These are phyloP conservation scores for Stephanodiscus triporus DNA, from an alignment of 108 stramenopile genomes.

Conservation along the genomic window DNA sequence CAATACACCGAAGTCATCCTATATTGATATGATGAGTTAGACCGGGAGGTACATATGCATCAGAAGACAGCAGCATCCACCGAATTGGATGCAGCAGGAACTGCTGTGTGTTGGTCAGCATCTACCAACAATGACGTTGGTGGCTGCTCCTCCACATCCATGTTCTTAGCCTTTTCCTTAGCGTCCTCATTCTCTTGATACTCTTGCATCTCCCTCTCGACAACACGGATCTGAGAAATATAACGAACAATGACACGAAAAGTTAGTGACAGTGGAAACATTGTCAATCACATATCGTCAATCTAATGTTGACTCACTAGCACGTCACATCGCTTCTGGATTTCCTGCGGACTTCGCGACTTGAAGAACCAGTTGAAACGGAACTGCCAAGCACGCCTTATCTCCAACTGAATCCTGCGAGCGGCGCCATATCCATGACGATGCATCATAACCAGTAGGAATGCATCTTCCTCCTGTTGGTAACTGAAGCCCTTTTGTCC, in stretches of 20 bases:
- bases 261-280: not conserved
- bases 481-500: slow-evolving; percentile 65
- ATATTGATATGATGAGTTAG: not conserved
- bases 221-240: slow-evolving; percentile 70
- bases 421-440: slow-evolving; percentile 94
- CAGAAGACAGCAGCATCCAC: not conserved
- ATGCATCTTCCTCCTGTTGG: slow-evolving; percentile 97
- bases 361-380: slow-evolving; percentile 99
- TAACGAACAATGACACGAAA: not conserved
- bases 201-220: slow-evolving; percentile 82
- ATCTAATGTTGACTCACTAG: slow-evolving; percentile 14
- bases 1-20: too few relatives aligned
- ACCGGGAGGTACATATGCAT: not conserved
- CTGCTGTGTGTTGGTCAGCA: not conserved
- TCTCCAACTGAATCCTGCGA: slow-evolving; percentile 93
- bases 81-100: not conserved
- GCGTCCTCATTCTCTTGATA: slow-evolving; percentile 64
- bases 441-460: slow-evolving; percentile 94
- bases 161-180: slow-evolving; percentile 12
- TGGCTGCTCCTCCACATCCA: slow-evolving; percentile 5
- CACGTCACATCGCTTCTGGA: slow-evolving; percentile 90
- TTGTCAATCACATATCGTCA: not conserved
- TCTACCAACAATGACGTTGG: not conserved
- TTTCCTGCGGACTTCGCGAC: slow-evolving; percentile 90
- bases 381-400: slow-evolving; percentile 94